Conservation (phyloP, 257 asterid genomes). For the Solanum verrucosum region DNA sequence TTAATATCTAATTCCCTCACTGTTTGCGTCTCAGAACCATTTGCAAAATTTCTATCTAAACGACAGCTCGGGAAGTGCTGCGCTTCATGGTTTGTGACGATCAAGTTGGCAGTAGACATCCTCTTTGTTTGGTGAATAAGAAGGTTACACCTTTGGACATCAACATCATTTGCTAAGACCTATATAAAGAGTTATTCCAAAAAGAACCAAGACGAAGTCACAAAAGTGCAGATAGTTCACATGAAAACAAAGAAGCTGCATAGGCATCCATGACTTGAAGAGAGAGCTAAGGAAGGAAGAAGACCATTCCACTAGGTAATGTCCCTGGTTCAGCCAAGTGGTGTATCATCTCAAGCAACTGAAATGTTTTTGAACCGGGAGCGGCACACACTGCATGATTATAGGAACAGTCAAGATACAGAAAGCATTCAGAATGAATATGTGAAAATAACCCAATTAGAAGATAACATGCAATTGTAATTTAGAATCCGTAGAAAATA, state of each 20-base stretch:
- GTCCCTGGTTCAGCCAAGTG: slow-evolving; percentile 46
- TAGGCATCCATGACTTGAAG: not conserved
- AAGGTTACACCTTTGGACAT: slow-evolving; percentile 77
- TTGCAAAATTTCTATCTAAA: slow-evolving; percentile 21
- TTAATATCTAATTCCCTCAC: slow-evolving; percentile 18
- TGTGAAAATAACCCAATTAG: not conserved
- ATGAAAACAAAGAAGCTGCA: not conserved
- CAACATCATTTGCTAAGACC: slow-evolving; percentile 79
- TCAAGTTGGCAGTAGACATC: slow-evolving; percentile 76
- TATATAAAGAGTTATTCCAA: not conserved
- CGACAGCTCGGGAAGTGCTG: slow-evolving; percentile 80
- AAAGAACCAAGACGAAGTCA: not conserved
- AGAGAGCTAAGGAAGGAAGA: slow-evolving; percentile 3
- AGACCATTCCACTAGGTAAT: slow-evolving; percentile 69
- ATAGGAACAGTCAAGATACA: slow-evolving; percentile 17
- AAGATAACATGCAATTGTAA: slow-evolving; percentile 1
- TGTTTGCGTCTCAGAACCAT: slow-evolving; percentile 24
- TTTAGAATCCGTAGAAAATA: slow-evolving; percentile 1
- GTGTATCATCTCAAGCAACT: slow-evolving; percentile 77
- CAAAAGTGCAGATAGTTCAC: not conserved
- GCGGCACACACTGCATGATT: slow-evolving; percentile 76
- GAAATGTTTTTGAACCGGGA: slow-evolving; percentile 78
- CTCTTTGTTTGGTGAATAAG: slow-evolving; percentile 82
- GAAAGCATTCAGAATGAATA: not conserved
- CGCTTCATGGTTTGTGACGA: slow-evolving; percentile 81